Base-by-base conservation (phyloP, 352 stramenopile species). In the Halophytophthora batemanensis region DNA sequence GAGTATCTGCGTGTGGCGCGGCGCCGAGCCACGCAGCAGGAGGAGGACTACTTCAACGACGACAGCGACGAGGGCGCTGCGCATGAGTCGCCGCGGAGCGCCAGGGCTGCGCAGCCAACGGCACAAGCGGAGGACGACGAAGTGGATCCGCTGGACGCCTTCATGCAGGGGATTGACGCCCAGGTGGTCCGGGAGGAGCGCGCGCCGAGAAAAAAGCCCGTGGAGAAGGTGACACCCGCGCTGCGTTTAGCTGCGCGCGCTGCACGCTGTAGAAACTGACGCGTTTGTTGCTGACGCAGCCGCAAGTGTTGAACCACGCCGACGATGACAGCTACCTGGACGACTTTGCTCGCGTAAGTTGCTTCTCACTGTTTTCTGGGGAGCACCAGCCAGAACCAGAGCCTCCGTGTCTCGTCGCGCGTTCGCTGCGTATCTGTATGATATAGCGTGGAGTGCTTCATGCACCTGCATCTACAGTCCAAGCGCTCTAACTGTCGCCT, bases 91-190 rank as follows among this genome's bases (percentile, higher is more conserved):
- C 8, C 6, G 4, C 19, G n/a, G 5, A 17, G 37, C 17, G 45
- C 43, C 14, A 17, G 23, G 8, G 40, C 25, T 53, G n/a, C 34
- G 2, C 34, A 7, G n/a, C 4, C n/a, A 6, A 43, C 41, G 14
- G 13, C 28, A 34, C 29, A 1, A 15, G 34, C 10, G 6, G 44
- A 50, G 11, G 72, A 71, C 8, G 69, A 80, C 15, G 82, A 94
- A 33, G 75, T 93, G 47, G 84, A 94, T 55, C 84, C 84, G 22
- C 59, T 94, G 34, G 84, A 94, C 48, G 84, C 84, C 3, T 94
- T 93, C 50, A 94, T 94, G 84, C 57, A 70, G 10, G 82, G 70
- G n/a, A 93, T 94, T 28, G 74, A 85, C 36, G 71, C 62, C 35
- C 79, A 94, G 60, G 84, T 93, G n/a, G 64, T 54, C 17, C 56